Base-by-base conservation (phyloP, 78 protist genomes). In the Andalucia godoyi region DNA sequence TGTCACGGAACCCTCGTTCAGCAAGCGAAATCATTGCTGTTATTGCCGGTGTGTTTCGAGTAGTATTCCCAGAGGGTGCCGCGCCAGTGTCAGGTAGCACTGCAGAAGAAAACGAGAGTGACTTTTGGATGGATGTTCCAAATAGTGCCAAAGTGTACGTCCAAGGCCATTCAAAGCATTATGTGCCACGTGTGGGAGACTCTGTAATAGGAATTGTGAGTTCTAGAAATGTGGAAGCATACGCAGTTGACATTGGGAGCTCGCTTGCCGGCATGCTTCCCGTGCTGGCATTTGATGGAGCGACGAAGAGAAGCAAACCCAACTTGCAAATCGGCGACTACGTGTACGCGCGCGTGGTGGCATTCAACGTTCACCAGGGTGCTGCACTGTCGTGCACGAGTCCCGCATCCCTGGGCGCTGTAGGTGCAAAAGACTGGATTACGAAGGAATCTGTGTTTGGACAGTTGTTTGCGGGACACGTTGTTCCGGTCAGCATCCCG, bases 371-470 rank as follows among this genome's bases (percentile, higher is more conserved):
- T 66, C 23, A 64, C 33, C 40, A 21, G 61, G 66, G 30, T 68
- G 73, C 46, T 40, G 36, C 42, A 68, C 66, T 12, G 29, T 54
- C 29, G 29, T n/a, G n/a, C n/a, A n/a, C n/a, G n/a, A n/a, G n/a
- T n/a, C n/a, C n/a, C n/a, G n/a, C n/a, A n/a, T n/a, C n/a, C n/a
- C n/a, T n/a, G n/a, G n/a, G n/a, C n/a, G n/a, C 51, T 7, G 69
- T 52, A 15, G 38, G 13, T n/a, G 29, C 25, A 10, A 68, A 54
- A 64, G 73, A 68, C 17, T 68, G 73, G 73, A 17, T 68, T 18
- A 68, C 73, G 23, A 68, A 68, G 12, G 70, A 68, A 23, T 68
- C 73, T 13, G 55, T 55, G 30, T 68, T 68, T 43, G 73, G 73
- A 13, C 55, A 50, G 54, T 43, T 68, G 27, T 59, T 59, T 34